Base-by-base conservation (phyloP, 306 rosid genomes). In the Trifolium subterraneum region DNA sequence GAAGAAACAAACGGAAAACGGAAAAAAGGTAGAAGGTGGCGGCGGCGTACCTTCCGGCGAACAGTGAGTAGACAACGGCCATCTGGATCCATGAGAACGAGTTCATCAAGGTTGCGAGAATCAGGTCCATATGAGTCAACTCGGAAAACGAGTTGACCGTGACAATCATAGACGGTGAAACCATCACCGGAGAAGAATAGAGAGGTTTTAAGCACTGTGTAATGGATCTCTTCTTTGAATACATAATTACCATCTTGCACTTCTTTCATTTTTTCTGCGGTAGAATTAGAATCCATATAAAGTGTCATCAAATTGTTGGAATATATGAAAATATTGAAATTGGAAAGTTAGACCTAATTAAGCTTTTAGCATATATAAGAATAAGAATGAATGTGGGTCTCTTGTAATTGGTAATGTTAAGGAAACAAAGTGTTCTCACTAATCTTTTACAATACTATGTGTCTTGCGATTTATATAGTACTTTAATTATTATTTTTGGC, bases 51-150 rank as follows among this genome's bases (percentile, higher is more conserved):
- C 98, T 91, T 91, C 0, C 98, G 89, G 35, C 98, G 90, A 65
- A 94, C 90, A 36, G 98, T 94, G 86, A 94, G 93, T 59, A 94
- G 86, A 58, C 97, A 94, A 11, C 88, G 80, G 16, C 98, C 98
- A 8, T 63, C 74, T 14, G 95, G 74, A 71, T 91, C 97, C 98
- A 94, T 94, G 72, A 94, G 96, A 80, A 94, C 96, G 76, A 90
- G 84, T 27, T 94, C 95, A 8, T 77, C 84, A 1, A n/a, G 72
- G 61, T 88, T 85, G 35, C 92, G 84, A 10, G 82, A 20, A 18
- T 90, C 86, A 16, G 91, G 88, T 13, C 97, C 96, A 63, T 91
- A 94, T 0, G 97, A 84, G 70, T 91, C 97, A 73, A 94, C 96
- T 1, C 98, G 87, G 87, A 94, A 94, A 25, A 90, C 85, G 41